Conservation (phyloP, 208 protist genomes). For the Trichomonas vaginalis region DNA sequence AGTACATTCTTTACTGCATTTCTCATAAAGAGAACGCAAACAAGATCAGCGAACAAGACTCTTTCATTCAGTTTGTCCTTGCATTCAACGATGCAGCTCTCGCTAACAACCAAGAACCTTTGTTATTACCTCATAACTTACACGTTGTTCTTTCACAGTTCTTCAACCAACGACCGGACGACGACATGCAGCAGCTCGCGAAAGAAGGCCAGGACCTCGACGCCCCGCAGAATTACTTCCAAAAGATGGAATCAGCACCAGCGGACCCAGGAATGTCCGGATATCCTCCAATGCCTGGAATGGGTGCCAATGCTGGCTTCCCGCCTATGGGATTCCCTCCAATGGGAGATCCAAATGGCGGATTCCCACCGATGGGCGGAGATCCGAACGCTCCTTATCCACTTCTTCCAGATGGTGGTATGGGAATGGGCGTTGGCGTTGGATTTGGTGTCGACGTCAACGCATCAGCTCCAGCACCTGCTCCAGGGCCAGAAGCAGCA, state of each 20-base stretch:
- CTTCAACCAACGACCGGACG: background rate
- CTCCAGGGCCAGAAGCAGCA: background rate
- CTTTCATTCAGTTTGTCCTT: background rate
- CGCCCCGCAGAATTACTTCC: background rate
- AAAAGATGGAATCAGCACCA: background rate
- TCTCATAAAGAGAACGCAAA: background rate
- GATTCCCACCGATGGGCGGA: background rate
- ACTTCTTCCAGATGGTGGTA: too few species aligned
- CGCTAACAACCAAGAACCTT: background rate
- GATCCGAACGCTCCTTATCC: too few species aligned
- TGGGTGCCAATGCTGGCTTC: too few species aligned
- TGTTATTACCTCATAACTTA: background rate
- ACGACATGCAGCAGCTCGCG: background rate
- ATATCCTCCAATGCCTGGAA: background rate
- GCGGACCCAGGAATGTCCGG: background rate
- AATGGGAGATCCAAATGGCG: background rate
- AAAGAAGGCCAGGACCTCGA: background rate
- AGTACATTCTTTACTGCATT: background rate
- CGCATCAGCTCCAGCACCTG: background rate
- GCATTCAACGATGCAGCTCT: background rate
- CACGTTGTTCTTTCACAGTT: background rate
- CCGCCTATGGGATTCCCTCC: background rate
- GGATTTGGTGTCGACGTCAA: background rate
- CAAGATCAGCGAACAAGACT: background rate
- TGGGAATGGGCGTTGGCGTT: background rate